These are phyloP conservation scores for Xerocomellus amylosporus DNA, from an alignment of 768 basidiomycete genomes.

Conservation along the genomic window DNA sequence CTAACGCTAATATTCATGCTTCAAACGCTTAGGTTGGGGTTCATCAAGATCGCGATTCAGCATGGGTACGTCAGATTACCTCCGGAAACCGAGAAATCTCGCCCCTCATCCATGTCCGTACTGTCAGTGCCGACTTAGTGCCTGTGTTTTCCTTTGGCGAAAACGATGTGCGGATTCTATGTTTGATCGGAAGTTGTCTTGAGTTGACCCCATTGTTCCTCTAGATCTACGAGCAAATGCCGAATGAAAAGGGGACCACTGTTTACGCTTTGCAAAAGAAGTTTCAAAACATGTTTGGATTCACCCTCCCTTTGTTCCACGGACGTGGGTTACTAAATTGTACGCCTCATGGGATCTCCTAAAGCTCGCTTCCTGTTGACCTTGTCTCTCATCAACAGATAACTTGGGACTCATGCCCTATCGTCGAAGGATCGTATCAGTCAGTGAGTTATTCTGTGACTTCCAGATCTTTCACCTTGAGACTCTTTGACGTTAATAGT, in stretches of 20 bases:
- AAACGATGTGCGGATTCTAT: constrained; percentile 72
- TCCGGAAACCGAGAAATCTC: not conserved
- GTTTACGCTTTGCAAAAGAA: constrained; percentile 83
- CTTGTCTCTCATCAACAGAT: constrained; percentile 45
- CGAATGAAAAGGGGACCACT: constrained; percentile 89
- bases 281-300: constrained; percentile 91
- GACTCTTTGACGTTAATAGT: constrained; percentile 44
- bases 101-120: constrained; percentile 2
- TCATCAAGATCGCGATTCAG: constrained; percentile 92
- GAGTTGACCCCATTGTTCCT: not conserved
- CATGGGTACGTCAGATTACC: constrained; percentile 57
- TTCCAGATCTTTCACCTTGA: not conserved
- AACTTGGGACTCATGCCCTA: constrained; percentile 96
- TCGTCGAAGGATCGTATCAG: constrained; percentile 91
- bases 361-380: not conserved
- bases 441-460: constrained; percentile 61
- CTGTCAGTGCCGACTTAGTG: constrained; percentile 81
- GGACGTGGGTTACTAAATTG: constrained; percentile 95
- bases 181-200: not conserved
- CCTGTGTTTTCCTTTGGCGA: constrained; percentile 99
- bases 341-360: constrained; percentile 37
- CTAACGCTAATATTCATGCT: not conserved
- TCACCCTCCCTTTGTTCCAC: constrained; percentile 96
- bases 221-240: constrained; percentile 96
- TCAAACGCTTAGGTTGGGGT: constrained; percentile 61